Evolutionary conservation across 202 grass and related monocot species (phyloP).

Genomic region (Schoenoplectus tabernaemontani): DNA sequence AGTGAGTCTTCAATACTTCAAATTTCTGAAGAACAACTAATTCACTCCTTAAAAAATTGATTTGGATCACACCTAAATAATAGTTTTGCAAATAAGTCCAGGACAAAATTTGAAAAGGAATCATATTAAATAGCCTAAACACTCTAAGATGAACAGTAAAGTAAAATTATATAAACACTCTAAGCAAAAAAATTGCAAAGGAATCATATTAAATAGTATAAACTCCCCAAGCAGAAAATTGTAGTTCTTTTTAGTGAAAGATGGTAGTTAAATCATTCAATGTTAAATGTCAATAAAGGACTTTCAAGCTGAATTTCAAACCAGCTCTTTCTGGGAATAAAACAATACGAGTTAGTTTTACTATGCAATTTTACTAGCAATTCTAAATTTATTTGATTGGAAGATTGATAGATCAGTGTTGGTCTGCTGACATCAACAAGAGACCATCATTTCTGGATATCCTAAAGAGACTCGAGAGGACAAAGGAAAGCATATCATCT

Average conservation of each 20-base stretch:
- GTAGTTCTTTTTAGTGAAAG: not conserved
- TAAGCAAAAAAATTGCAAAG: not conserved
- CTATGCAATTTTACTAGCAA: not conserved
- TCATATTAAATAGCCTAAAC: not conserved
- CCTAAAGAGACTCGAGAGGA: conserved; percentile 82
- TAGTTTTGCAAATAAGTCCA: not conserved
- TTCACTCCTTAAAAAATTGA: not conserved
- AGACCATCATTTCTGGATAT: conserved; percentile 95
- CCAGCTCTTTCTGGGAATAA: not conserved
- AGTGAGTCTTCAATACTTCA: conserved; percentile 41
- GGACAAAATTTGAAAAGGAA: not conserved
- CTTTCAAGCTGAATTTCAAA: not conserved
- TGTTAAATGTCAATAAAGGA: not conserved
- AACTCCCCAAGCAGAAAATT: no score
- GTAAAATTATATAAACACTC: not conserved
- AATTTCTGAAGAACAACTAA: conserved; percentile 3
- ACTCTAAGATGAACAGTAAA: not conserved
- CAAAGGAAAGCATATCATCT: conserved; percentile 53
- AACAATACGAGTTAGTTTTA: not conserved
- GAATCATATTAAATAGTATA: no score
- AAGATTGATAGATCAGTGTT: conserved; percentile 76
- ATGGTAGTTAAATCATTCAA: not conserved
- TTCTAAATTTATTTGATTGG: conserved; percentile 12
- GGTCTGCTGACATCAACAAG: conserved; percentile 51
- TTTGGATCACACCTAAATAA: not conserved